Base-by-base conservation (phyloP, 208 protist species). In the Leishmania guyanensis region DNA sequence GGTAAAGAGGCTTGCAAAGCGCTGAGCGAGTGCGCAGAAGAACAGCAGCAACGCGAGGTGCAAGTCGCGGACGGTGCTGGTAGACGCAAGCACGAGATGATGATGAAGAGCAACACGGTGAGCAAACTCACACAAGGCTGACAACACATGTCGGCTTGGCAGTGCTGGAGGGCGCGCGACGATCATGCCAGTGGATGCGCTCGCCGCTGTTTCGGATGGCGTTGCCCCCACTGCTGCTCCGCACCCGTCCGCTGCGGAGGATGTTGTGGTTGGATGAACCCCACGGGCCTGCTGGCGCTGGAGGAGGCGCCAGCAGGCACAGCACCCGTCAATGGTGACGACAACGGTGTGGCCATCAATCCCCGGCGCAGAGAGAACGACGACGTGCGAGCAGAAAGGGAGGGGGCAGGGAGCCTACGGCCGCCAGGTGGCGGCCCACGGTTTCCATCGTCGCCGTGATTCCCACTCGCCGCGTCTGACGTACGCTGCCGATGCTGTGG, bases 331-430 rank as follows among this genome's bases (percentile, higher is more conserved):
- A 22, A 58, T 64, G 26, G 58, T 33, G 58, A 64, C 58, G 58
- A 14, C 26, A 64, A 64, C 58, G 58, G 43, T 46, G 43, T 46
- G 43, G 43, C 43, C 43, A 46, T 46, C 43, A 46, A 6, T 46
- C 43, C 43, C 43, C 43, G 43, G 43, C 43, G 43, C 43, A 46
- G 43, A 46, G 43, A 46, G 43, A 46, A 54, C 69, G 46, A 20
- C 22, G 69, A n/a, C 20, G 46, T 48, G 69, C 26, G 69, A 14
- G 69, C 5, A 4, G 26, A 36, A 36, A 54, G 54, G n/a, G 75
- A 73, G 43, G 69, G 70, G 0, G 60, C 58, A 6, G 29, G 81
- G 3, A 72, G 58, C 10, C 79, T 39, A 33, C 75, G 74, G 36
- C 71, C 76, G 64, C 53, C 17, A 1, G 60, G 6, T n/a, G 72